phyloP scores from a whole-genome alignment of 257 asterid genomes.

The Fraxinus anomala region DNA sequence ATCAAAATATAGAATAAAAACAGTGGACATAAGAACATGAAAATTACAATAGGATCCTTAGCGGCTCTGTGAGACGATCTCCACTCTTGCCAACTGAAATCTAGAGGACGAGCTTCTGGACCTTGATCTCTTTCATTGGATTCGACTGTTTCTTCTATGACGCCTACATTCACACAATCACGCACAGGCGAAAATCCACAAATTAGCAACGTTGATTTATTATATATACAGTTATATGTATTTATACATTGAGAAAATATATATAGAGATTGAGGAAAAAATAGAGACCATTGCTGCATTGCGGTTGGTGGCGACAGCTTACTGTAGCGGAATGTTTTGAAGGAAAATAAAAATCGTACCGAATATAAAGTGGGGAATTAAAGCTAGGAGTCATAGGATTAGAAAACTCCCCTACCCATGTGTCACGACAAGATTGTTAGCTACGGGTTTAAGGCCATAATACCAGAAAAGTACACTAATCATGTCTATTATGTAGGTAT shows the following conservation, averaged over 20 bases:
- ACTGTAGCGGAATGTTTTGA: slow-evolving; percentile 19
- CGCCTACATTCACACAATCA: background rate
- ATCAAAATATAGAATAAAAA: background rate
- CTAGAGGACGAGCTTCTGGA: no score
- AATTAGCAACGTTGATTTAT: background rate
- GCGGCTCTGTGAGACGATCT: slow-evolving; percentile 28
- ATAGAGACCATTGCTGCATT: slow-evolving; percentile 26
- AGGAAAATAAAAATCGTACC: slow-evolving; percentile 8
- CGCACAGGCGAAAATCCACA: background rate
- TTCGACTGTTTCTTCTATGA: no score
- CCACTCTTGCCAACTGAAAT: slow-evolving; percentile 1
- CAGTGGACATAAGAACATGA: background rate
- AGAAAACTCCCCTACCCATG: no score
- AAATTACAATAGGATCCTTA: background rate
- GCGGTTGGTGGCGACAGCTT: slow-evolving; percentile 19
- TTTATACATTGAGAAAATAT: background rate
- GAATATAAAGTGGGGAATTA: background rate
- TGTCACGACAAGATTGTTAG: no score
- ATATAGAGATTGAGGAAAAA: background rate
- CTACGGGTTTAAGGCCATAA: no score
- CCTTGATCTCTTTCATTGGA: no score
- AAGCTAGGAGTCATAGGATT: no score
- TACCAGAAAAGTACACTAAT: no score
- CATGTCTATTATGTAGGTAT: no score
- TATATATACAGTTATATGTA: no score